A percentile compares a stretch with the other conserved stretches of the same genome.
Conservation (phyloP, 495 filamentous ascomycete species). For the Umbilicaria muhlenbergii region DNA sequence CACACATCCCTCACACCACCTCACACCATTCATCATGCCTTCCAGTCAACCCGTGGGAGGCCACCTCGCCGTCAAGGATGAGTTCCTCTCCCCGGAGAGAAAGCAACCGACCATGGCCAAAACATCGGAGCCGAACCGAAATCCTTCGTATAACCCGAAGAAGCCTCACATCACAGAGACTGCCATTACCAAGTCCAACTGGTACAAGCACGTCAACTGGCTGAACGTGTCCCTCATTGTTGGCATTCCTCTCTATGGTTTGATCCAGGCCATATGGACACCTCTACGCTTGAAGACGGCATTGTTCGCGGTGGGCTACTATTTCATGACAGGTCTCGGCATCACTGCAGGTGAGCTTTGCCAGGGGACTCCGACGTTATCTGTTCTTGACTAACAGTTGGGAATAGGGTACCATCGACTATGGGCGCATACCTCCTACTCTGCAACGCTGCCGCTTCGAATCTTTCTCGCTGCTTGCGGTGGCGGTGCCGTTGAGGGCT, state of each 20-base stretch:
- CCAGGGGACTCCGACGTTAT: conserved; percentile 4
- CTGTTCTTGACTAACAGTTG: conserved; percentile 9
- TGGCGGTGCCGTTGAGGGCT: conserved; percentile 91
- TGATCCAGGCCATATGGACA: conserved; percentile 67
- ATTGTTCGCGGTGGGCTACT: conserved; percentile 71
- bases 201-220: conserved; percentile 97
- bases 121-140: conserved; percentile 16
- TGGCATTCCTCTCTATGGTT: conserved; percentile 62
- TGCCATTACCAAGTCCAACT: conserved; percentile 71
- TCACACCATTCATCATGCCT: conserved; percentile 10
- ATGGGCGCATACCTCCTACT: conserved; percentile 93
- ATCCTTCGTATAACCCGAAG: conserved; percentile 25
- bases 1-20: background rate
- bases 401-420: conserved; percentile 61
- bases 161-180: conserved; percentile 42
- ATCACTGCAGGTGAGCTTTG: conserved; percentile 60
- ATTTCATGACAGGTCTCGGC: conserved; percentile 80
- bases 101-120: conserved; percentile 13
- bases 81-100: conserved; percentile 11
- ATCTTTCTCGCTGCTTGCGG: conserved; percentile 87
- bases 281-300: conserved; percentile 62
- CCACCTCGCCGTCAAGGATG: conserved; percentile 14
- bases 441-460: conserved; percentile 71
- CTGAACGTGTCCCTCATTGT: conserved; percentile 79
- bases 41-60: conserved; percentile 15